Evolutionary conservation across 805 yeast genomes (phyloP).

Genomic region (Kodamaea restingae): DNA sequence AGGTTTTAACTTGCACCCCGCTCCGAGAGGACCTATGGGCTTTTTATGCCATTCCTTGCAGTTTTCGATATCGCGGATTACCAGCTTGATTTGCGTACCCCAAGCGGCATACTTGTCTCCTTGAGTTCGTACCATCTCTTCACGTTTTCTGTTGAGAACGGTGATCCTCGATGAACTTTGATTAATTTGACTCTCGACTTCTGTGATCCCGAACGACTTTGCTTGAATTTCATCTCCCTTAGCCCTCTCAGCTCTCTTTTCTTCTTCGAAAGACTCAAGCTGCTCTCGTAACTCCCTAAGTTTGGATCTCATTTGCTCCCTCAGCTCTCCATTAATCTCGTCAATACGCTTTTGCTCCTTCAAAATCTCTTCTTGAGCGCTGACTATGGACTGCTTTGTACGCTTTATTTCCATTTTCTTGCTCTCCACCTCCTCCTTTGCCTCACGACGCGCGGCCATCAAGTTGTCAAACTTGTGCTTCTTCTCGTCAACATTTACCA

Average conservation of each 20-base stretch:
- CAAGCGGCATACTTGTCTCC: conserved; percentile 45
- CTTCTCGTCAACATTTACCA: conserved; percentile 22
- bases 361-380: conserved; percentile 18
- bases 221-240: conserved; percentile 5
- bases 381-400: conserved; percentile 10
- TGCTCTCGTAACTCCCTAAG: conserved; percentile 21
- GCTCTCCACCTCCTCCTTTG: conserved; percentile 14
- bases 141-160: conserved; percentile 6
- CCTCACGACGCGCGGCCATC: conserved; percentile 15
- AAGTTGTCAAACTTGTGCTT: conserved; percentile 38
- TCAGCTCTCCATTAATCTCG: conserved; percentile 41
- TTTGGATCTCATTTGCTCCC: conserved; percentile 25
- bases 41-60: conserved; percentile 33
- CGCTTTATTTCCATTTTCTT: conserved; percentile 14
- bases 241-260: conserved; percentile 13
- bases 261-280: conserved; percentile 14
- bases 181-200: conserved; percentile 20
- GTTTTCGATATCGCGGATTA: conserved; percentile 40
- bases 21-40: conserved; percentile 84
- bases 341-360: conserved; percentile 39
- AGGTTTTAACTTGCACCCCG: conserved; percentile 50
- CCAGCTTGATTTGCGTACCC: conserved; percentile 41
- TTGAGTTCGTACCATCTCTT: conserved; percentile 17
- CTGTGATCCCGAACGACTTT: conserved; percentile 21
- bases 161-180: conserved; percentile 11